Conservation (phyloP, 768 basidiomycete species). For the Butyriboletus loyo region DNA sequence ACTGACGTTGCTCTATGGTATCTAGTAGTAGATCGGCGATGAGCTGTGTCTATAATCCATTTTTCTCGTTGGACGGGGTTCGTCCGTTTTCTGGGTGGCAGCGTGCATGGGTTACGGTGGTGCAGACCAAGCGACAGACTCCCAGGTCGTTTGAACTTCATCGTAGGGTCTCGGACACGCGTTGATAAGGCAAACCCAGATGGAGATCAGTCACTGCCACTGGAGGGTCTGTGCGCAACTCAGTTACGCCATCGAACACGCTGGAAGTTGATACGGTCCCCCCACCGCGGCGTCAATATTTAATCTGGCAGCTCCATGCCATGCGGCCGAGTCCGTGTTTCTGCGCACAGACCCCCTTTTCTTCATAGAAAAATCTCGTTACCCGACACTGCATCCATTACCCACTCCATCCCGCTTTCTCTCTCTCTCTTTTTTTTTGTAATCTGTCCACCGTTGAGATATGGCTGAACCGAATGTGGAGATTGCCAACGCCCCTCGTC, state of each 20-base stretch:
- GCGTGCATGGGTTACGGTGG: too few relatives aligned
- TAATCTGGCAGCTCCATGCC: slow-evolving; percentile 14
- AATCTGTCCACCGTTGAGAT: too few relatives aligned
- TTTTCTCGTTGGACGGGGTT: too few relatives aligned
- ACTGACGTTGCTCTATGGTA: too few relatives aligned
- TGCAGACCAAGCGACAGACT: too few relatives aligned
- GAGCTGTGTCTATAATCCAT: too few relatives aligned
- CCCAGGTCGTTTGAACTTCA: too few relatives aligned
- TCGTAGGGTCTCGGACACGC: too few relatives aligned
- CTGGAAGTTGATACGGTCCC: background rate
- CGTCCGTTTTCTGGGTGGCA: too few relatives aligned
- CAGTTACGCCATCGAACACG: background rate
- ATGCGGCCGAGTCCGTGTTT: slow-evolving; percentile 18
- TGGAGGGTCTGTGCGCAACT: background rate
- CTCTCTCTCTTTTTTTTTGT: background rate
- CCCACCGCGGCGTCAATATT: slow-evolving; percentile 18
- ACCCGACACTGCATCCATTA: slow-evolving; percentile 2
- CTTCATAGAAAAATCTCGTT: slow-evolving; percentile 11
- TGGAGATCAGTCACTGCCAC: too few relatives aligned
- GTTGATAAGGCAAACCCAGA: too few relatives aligned
- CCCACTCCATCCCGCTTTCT: background rate
- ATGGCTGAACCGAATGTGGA: slow-evolving; percentile 15
- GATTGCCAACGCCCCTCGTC: slow-evolving; percentile 39
- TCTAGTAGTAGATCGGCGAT: too few relatives aligned
- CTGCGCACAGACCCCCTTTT: slow-evolving; percentile 23